Percentiles rank a stretch among this genome's conserved stretches.
phyloP scores from a whole-genome alignment of 2,329 filamentous ascomycete species.

The Penicillium verrucosum region DNA sequence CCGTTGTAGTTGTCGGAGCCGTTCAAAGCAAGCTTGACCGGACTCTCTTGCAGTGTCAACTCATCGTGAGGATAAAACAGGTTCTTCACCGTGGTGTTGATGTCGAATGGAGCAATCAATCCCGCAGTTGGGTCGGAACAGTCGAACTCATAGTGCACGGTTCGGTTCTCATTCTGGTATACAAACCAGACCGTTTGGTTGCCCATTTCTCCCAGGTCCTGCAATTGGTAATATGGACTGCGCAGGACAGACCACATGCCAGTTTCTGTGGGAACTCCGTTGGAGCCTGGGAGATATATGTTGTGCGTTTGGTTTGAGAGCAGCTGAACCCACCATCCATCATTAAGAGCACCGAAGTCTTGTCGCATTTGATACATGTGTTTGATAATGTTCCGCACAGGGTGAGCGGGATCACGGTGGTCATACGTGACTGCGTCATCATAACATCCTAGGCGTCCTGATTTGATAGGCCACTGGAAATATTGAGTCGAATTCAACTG shows the following conservation, averaged over 20 bases:
- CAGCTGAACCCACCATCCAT: constrained; percentile 55
- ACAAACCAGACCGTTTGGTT: constrained; percentile 48
- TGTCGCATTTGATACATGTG: constrained; percentile 60
- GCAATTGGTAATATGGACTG: constrained; percentile 49
- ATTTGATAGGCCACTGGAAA: constrained; percentile 56
- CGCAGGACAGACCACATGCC: constrained; percentile 61
- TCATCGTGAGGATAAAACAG: constrained; percentile 62
- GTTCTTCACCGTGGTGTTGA: constrained; percentile 57
- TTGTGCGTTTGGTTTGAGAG: constrained; percentile 57
- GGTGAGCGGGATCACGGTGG: constrained; percentile 61
- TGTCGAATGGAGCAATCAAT: constrained; percentile 56
- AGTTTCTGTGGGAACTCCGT: constrained; percentile 53
- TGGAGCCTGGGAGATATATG: constrained; percentile 52
- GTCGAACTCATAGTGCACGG: constrained; percentile 56
- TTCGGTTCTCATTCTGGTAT: constrained; percentile 48
- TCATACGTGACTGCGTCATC: constrained; percentile 58
- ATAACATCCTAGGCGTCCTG: constrained; percentile 53
- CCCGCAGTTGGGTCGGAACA: constrained; percentile 51
- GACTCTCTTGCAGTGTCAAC: constrained; percentile 49
- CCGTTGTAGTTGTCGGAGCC: constrained; percentile 51
- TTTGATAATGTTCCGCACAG: constrained; percentile 60
- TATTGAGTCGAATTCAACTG: constrained; percentile 55
- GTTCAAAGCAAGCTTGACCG: constrained; percentile 47
- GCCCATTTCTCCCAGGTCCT: constrained; percentile 48
- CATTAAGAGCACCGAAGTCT: constrained; percentile 57